phyloP scores from a whole-genome alignment of 345 rosid species.

The Eucalyptus marginata region DNA sequence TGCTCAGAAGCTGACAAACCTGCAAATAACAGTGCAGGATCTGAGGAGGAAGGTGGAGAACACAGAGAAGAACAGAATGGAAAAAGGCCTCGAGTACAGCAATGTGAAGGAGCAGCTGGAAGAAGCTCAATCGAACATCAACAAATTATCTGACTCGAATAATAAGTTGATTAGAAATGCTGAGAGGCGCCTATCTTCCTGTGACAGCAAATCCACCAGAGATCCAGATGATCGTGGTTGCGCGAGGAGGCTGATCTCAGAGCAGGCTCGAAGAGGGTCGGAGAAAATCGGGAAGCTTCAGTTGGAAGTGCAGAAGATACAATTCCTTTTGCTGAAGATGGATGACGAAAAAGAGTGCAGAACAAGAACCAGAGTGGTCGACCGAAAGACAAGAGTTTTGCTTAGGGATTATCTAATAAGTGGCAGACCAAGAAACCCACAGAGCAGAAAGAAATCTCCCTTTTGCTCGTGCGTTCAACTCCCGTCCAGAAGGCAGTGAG shows the following conservation, averaged over 20 bases:
- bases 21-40: constrained; percentile 71
- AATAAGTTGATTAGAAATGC: constrained; percentile 36
- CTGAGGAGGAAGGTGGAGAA: constrained; percentile 60
- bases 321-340: constrained; percentile 56
- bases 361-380: constrained; percentile 32
- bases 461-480: constrained; percentile 78
- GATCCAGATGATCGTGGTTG: constrained; percentile 24
- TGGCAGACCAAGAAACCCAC: constrained; percentile 36
- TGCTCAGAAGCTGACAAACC: constrained; percentile 68
- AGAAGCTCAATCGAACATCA: constrained; percentile 62
- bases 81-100: constrained; percentile 53
- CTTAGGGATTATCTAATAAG: constrained; percentile 61
- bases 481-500: constrained; percentile 29
- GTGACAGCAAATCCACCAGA: constrained; percentile 26
- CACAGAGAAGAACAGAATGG: constrained; percentile 46
- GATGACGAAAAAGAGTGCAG: constrained; percentile 54
- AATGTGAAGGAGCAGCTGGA: constrained; percentile 60
- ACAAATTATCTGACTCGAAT: constrained; percentile 48
- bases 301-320: constrained; percentile 82
- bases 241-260: constrained; percentile 37
- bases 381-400: constrained; percentile 47
- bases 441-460: constrained; percentile 34
- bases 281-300: constrained; percentile 82
- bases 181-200: constrained; percentile 24
- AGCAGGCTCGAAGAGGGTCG: constrained; percentile 72